These are phyloP conservation scores for Gossypium arboreum DNA, from an alignment of 345 rosid species.

Conservation along the genomic window DNA sequence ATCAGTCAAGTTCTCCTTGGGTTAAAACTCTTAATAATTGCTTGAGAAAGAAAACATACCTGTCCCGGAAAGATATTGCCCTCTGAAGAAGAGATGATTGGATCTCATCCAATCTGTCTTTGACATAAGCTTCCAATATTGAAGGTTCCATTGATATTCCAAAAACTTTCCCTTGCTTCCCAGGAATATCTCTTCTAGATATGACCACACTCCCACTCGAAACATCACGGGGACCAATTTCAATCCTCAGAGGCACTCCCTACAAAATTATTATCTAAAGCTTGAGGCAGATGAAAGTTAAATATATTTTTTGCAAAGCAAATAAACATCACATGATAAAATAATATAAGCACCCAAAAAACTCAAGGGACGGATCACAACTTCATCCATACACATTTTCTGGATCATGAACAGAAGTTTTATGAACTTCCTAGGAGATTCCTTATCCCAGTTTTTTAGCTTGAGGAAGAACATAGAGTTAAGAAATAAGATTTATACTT, in stretches of 20 bases:
- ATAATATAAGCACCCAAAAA: background rate
- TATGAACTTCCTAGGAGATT: background rate
- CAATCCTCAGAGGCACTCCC: constrained; percentile 90
- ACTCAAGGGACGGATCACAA: background rate
- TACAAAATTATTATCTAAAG: constrained; percentile 25
- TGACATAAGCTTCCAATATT: constrained; percentile 58
- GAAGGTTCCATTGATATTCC: constrained; percentile 88
- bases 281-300: background rate
- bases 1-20: background rate
- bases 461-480: constrained; percentile 7
- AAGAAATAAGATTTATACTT: background rate
- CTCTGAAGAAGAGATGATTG: constrained; percentile 70
- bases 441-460: background rate
- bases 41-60: constrained; percentile 39
- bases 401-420: background rate
- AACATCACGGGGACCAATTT: constrained; percentile 95
- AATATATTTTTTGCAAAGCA: constrained; percentile 1
- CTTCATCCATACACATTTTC: background rate
- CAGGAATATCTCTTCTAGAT: constrained; percentile 88
- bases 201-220: constrained; percentile 74
- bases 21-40: constrained; percentile 2
- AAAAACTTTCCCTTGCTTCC: constrained; percentile 84
- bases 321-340: background rate
- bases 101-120: constrained; percentile 87
- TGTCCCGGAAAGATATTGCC: constrained; percentile 68